phyloP scores from a whole-genome alignment of 2,329 filamentous ascomycete genomes.

The Alternaria burnsii region DNA sequence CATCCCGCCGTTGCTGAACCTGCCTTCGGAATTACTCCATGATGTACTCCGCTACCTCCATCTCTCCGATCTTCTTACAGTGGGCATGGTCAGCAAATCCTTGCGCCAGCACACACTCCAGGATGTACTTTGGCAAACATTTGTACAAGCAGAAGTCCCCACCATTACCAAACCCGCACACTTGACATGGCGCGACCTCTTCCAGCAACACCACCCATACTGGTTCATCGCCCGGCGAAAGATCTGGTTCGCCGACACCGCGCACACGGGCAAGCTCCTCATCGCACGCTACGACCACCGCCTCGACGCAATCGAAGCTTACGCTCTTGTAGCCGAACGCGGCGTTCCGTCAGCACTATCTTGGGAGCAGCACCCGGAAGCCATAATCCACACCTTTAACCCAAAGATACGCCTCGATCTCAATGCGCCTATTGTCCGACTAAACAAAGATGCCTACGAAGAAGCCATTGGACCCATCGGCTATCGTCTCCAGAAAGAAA shows the following conservation, averaged over 20 bases:
- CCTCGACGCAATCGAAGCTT: slow-evolving; percentile 80
- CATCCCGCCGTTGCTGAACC: slow-evolving; percentile 56
- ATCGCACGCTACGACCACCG: slow-evolving; percentile 78
- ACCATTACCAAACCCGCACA: slow-evolving; percentile 58
- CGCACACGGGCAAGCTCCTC: slow-evolving; percentile 77
- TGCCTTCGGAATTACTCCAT: slow-evolving; percentile 80
- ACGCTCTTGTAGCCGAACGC: slow-evolving; percentile 75
- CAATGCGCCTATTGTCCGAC: slow-evolving; percentile 70
- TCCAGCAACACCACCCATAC: slow-evolving; percentile 75
- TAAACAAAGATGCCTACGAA: slow-evolving; percentile 46
- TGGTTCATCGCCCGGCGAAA: slow-evolving; percentile 86
- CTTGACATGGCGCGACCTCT: slow-evolving; percentile 75
- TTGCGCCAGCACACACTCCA: slow-evolving; percentile 67
- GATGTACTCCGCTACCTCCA: slow-evolving; percentile 73
- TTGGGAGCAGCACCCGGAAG: slow-evolving; percentile 71
- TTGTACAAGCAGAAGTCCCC: slow-evolving; percentile 71
- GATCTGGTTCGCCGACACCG: slow-evolving; percentile 84
- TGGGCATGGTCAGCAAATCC: slow-evolving; percentile 68
- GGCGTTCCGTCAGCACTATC: slow-evolving; percentile 63
- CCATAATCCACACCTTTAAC: slow-evolving; percentile 76
- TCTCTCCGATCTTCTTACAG: slow-evolving; percentile 68
- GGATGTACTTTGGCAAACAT: slow-evolving; percentile 75
- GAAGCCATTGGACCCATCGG: slow-evolving; percentile 25
- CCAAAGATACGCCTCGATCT: slow-evolving; percentile 76
- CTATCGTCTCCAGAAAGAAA: slow-evolving; percentile 60